Evolutionary conservation across 1,284 basidiomycete species (phyloP).

Genomic region (Sporisorium exsertum): DNA sequence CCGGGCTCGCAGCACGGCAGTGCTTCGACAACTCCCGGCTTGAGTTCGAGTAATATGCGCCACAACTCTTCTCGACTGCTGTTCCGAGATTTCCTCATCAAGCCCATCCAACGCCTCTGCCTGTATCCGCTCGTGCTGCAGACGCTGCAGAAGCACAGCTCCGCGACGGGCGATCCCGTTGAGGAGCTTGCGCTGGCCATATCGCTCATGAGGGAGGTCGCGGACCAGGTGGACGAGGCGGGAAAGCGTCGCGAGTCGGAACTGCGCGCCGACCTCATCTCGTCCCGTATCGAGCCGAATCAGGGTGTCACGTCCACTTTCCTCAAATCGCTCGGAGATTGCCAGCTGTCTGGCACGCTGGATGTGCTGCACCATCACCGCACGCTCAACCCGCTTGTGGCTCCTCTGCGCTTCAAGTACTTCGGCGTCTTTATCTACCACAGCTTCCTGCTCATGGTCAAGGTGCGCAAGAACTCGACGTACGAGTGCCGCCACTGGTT

Average conservation of each 20-base stretch:
- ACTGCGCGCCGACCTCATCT: constrained; percentile 61
- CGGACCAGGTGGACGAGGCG: constrained; percentile 64
- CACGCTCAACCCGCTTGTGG: constrained; percentile 52
- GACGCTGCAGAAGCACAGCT: constrained; percentile 60
- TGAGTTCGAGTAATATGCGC: constrained; percentile 15
- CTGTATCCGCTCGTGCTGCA: constrained; percentile 66
- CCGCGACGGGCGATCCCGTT: constrained; percentile 26
- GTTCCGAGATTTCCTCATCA: constrained; percentile 67
- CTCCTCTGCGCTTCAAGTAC: constrained; percentile 67
- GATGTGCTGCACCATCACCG: constrained; percentile 66
- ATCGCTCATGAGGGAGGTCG: constrained; percentile 57
- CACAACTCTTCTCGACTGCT: constrained; percentile 54
- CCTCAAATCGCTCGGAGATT: constrained; percentile 58
- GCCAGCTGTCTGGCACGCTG: constrained; percentile 62
- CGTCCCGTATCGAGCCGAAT: constrained; percentile 59
- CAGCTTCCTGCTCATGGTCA: constrained; percentile 62
- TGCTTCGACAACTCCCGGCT: constrained; percentile 25
- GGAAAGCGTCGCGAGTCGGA: constrained; percentile 59
- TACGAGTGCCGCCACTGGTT: constrained; percentile 67
- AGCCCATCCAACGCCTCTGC: constrained; percentile 68
- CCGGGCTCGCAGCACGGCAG: constrained; percentile 22
- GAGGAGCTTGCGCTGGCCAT: constrained; percentile 55
- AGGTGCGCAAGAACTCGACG: constrained; percentile 62
- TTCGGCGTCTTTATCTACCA: constrained; percentile 63
- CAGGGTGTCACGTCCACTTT: constrained; percentile 47